phyloP scores from a whole-genome alignment of 306 rosid species.

The Potentilla sterilis region DNA sequence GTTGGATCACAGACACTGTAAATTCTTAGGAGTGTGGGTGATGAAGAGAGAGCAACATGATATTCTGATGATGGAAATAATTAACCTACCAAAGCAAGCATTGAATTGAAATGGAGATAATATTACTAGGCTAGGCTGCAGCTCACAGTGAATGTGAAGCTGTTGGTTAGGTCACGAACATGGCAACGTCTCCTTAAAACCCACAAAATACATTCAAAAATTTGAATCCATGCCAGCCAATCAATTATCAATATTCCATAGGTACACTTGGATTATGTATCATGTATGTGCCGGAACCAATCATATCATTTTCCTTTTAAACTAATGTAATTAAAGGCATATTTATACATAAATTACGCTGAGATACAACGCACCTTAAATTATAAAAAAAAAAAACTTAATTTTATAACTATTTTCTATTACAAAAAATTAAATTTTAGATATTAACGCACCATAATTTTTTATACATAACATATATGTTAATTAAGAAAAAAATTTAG shows the following conservation, averaged over 20 bases:
- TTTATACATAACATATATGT: no score
- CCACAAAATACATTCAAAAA: constrained; percentile 26
- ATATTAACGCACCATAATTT: no score
- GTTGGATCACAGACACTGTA: not conserved
- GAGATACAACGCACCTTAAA: no score
- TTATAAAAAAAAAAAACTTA: no score
- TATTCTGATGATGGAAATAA: not conserved
- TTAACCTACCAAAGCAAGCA: constrained; percentile 8
- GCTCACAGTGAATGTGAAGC: constrained; percentile 10
- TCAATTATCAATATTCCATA: not conserved
- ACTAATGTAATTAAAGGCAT: no score
- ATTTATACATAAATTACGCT: no score
- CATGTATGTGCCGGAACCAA: not conserved
- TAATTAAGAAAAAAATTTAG: no score
- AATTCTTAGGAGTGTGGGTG: constrained; percentile 13
- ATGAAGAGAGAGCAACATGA: constrained; percentile 10
- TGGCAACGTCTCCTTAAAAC: constrained; percentile 47
- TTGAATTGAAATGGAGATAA: constrained; percentile 40
- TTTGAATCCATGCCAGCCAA: not conserved
- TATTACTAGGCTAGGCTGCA: not conserved
- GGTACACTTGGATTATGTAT: not conserved
- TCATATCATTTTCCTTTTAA: not conserved
- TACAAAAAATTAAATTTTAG: no score
- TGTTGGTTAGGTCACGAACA: constrained; percentile 62
- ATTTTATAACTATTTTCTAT: no score